Conservation (phyloP, 208 protist species). For the Naegleria lovaniensis region DNA sequence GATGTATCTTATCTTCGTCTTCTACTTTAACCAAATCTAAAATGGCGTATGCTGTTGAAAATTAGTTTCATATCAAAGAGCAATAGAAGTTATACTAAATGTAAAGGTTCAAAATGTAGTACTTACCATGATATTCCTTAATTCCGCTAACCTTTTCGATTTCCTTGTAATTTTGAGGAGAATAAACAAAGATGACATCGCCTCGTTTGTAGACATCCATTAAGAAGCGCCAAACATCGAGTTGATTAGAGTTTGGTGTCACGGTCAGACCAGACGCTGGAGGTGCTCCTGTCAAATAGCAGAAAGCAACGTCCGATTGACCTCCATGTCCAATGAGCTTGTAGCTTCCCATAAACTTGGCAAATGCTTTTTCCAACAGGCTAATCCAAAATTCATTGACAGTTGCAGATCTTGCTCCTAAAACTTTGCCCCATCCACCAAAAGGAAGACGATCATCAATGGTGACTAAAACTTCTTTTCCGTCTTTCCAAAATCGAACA, state of each 20-base stretch:
- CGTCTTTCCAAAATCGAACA: constrained; percentile 71
- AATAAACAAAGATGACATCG: neutral
- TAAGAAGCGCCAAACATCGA: neutral
- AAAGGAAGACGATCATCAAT: constrained; percentile 73
- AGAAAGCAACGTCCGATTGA: neutral
- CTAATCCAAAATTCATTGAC: constrained; percentile 63
- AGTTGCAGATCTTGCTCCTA: constrained; percentile 35
- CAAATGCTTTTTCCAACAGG: constrained; percentile 78
- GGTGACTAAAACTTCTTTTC: constrained; percentile 61
- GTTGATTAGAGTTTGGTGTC: neutral
- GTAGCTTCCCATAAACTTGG: constrained; percentile 79
- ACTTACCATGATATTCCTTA: neutral
- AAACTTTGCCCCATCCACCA: constrained; percentile 55
- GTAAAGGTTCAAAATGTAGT: too few species aligned
- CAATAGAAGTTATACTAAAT: too few species aligned
- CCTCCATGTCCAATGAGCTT: constrained; percentile 61
- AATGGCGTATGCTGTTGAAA: neutral
- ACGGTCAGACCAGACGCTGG: neutral
- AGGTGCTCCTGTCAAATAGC: neutral
- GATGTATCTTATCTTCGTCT: neutral
- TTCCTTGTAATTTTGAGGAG: neutral
- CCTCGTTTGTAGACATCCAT: neutral
- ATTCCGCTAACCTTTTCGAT: neutral
- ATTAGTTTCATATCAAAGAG: too few species aligned
- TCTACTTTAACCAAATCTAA: neutral